Percentiles rank a stretch among this genome's conserved stretches.
These are phyloP conservation scores for Ophiocordyceps camponoti-floridani DNA, from an alignment of 2,329 filamentous ascomycete genomes.

Conservation along the genomic window DNA sequence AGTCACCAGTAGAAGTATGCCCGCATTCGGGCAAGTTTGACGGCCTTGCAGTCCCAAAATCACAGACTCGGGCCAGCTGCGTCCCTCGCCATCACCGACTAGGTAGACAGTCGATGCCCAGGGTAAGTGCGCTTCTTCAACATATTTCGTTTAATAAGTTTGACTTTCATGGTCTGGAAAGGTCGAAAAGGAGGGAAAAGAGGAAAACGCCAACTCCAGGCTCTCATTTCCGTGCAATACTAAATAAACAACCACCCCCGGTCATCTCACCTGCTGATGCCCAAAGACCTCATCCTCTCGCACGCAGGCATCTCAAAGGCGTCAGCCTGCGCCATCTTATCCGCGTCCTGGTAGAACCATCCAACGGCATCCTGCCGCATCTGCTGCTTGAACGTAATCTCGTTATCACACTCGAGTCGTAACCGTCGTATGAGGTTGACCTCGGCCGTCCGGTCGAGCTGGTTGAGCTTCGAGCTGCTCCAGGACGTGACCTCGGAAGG, in stretches of 20 bases:
- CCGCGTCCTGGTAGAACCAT: slow-evolving; percentile 70
- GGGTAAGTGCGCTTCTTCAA: no score
- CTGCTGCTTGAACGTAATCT: slow-evolving; percentile 46
- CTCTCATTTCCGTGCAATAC: background rate
- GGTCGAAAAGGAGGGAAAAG: no score
- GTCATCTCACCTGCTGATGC: slow-evolving; percentile 3
- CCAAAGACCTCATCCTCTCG: slow-evolving; percentile 27
- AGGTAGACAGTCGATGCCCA: no score
- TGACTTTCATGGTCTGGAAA: no score
- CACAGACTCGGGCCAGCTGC: no score
- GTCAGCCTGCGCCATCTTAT: slow-evolving; percentile 57
- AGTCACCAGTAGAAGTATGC: background rate
- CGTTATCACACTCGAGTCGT: slow-evolving; percentile 54
- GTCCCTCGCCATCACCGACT: no score
- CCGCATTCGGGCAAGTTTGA: background rate
- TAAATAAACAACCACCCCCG: background rate
- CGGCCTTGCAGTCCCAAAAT: no score
- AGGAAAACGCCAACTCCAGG: slow-evolving; percentile 3
- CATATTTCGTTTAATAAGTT: no score
- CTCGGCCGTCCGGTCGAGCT: slow-evolving; percentile 67
- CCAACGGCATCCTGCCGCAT: slow-evolving; percentile 65
- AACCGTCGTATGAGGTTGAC: slow-evolving; percentile 50
- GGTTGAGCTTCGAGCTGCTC: slow-evolving; percentile 47
- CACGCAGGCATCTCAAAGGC: slow-evolving; percentile 34
- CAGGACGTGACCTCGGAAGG: slow-evolving; percentile 59